These are phyloP conservation scores for Oehlia diaphana DNA, from an alignment of 192 early-diverging fungal species.

Conservation along the genomic window DNA sequence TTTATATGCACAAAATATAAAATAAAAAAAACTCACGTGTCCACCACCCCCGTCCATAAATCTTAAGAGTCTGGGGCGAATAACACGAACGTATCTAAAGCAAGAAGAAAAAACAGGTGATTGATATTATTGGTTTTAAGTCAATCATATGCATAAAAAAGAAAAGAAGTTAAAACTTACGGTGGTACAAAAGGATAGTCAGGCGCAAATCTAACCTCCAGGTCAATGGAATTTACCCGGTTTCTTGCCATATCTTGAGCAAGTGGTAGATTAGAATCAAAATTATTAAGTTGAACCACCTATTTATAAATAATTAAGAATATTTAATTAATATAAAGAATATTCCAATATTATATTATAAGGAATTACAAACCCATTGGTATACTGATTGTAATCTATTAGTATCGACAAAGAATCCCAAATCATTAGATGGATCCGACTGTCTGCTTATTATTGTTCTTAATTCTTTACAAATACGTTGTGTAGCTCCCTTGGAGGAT, in stretches of 20 bases:
- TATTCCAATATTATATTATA: neutral
- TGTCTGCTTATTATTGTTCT: slow-evolving; percentile 23
- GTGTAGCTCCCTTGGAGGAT: slow-evolving; percentile 32
- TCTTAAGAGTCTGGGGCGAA: slow-evolving; percentile 40
- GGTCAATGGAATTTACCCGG: slow-evolving; percentile 32
- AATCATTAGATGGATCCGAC: slow-evolving; percentile 2
- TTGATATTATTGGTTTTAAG: neutral
- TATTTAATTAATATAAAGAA: neutral
- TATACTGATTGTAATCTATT: slow-evolving; percentile 28
- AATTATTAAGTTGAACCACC: slow-evolving; percentile 33
- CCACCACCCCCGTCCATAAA: slow-evolving; percentile 48
- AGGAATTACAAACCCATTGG: slow-evolving; percentile 29
- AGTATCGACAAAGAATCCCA: slow-evolving; percentile 28
- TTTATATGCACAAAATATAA: neutral
- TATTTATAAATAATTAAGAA: neutral
- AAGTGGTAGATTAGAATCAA: slow-evolving; percentile 29
- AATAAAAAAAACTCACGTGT: slow-evolving; percentile 29
- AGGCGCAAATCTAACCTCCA: slow-evolving; percentile 37
- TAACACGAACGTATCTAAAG: slow-evolving; percentile 40
- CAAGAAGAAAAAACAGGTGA: neutral
- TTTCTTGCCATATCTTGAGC: slow-evolving; percentile 33
- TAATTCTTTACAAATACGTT: slow-evolving; percentile 30
- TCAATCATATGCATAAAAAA: neutral
- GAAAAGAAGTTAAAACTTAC: slow-evolving; percentile 9
- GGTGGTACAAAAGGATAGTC: slow-evolving; percentile 38